Base-by-base conservation (phyloP, 805 yeast species). In the Candida easanensis region DNA sequence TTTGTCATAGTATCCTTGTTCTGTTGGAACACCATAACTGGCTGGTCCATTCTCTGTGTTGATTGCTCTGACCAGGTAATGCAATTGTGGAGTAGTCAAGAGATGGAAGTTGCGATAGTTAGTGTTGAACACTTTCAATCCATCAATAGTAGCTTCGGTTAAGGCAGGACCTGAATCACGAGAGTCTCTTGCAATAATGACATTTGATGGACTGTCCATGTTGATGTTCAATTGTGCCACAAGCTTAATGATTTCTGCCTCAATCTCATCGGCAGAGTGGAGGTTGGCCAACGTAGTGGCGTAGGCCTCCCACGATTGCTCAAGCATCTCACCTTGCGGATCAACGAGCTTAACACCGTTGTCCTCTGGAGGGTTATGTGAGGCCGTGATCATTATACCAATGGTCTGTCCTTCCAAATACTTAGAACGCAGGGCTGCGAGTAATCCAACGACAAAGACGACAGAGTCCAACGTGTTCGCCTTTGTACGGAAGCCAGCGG, bases 381-480 rank as follows among this genome's bases (percentile, higher is more conserved):
- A 85, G 0, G 97, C 97, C 1, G 97, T 93, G 57, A 93, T 82
- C 97, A 93, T 91, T 11, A 90, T 83, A n/a, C 99, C 99, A 23
- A 90, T 76, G 8, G 84, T 77, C 54, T 83, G 70, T 1, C 91
- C 87, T 1, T 68, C 66, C 25, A 85, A 66, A 47, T 69, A 73
- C 45, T 82, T 75, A n/a, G 97, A 89, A 57, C 99, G 74, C 49
- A 93, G 68, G 2, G 82, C 69, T 0, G 99, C 97, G 21, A 90
- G 61, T 16, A 89, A 69, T 2, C 97, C 96, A 15, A 85, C 88
- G 6, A 91, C 74, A 62, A 79, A 87, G 63, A 88, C 84, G 25
- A 90, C 91, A 15, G 88, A 82, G 59, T 88, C 95, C 51, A 91
- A 68, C 15, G 73, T 64, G 17, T 65, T 60, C 2, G 95, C 90